A percentile compares a stretch with the other conserved stretches of the same genome.
These are phyloP conservation scores for Diutina neorugosa DNA, from an alignment of 1,139 yeast genomes.

Conservation along the genomic window DNA sequence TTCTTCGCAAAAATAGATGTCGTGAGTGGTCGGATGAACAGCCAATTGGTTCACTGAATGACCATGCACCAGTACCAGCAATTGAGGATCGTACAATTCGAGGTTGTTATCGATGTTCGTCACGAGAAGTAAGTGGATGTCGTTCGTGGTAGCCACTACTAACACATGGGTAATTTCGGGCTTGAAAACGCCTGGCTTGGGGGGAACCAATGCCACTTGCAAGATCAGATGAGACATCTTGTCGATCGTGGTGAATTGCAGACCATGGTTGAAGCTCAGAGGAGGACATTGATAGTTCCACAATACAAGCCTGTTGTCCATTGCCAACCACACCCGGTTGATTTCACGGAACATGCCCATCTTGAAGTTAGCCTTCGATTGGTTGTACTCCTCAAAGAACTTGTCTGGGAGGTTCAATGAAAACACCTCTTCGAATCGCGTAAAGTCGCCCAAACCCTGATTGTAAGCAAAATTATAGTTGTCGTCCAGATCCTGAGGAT, in stretches of 20 bases:
- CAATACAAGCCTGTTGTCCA: slow-evolving; percentile 69
- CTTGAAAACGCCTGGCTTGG: slow-evolving; percentile 71
- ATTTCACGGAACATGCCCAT: slow-evolving; percentile 82
- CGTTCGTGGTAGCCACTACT: slow-evolving; percentile 69
- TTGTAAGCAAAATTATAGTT: slow-evolving; percentile 32
- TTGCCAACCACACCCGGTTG: slow-evolving; percentile 77
- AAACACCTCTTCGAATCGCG: slow-evolving; percentile 67
- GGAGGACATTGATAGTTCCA: slow-evolving; percentile 69
- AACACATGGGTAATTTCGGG: slow-evolving; percentile 63
- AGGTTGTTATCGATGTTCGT: slow-evolving; percentile 29
- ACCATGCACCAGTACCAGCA: slow-evolving; percentile 73
- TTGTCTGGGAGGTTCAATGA: slow-evolving; percentile 73
- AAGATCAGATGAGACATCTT: slow-evolving; percentile 71
- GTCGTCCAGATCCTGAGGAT: slow-evolving; percentile 28
- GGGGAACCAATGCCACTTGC: slow-evolving; percentile 64
- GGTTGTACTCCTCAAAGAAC: slow-evolving; percentile 63
- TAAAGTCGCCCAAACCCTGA: slow-evolving; percentile 38
- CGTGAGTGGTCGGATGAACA: slow-evolving; percentile 53
- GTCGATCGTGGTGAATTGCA: slow-evolving; percentile 72
- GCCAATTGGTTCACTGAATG: slow-evolving; percentile 55
- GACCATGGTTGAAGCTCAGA: slow-evolving; percentile 33
- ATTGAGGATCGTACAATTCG: slow-evolving; percentile 71
- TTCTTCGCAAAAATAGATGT: slow-evolving; percentile 72
- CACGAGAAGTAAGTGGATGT: slow-evolving; percentile 67
- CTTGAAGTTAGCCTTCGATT: slow-evolving; percentile 55